Evolutionary conservation across 306 rosid species (phyloP).

Genomic region (barrel medic (Medicago truncatula)): DNA sequence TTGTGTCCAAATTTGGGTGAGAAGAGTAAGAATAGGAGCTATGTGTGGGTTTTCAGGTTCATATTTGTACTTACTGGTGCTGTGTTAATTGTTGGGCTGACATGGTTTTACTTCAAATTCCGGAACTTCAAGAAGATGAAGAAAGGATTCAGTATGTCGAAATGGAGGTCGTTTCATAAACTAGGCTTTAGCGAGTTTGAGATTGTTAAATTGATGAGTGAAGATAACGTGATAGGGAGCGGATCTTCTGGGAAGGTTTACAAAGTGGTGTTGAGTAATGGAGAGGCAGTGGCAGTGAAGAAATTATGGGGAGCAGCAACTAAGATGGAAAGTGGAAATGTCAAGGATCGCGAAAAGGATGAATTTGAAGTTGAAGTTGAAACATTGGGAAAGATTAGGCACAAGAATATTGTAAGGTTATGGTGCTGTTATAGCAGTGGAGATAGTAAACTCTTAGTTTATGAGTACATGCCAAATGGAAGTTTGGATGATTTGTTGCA

Average conservation of each 20-base stretch:
- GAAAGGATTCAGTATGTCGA: slow-evolving; percentile 50
- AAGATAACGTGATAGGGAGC: slow-evolving; percentile 70
- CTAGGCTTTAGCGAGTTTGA: slow-evolving; percentile 70
- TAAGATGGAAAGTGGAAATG: slow-evolving; percentile 44
- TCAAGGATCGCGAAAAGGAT: slow-evolving; percentile 52
- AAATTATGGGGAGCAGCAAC: slow-evolving; percentile 58
- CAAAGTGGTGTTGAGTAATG: slow-evolving; percentile 66
- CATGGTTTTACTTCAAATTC: slow-evolving; percentile 66
- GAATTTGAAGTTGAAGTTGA: slow-evolving; percentile 80
- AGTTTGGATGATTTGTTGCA: slow-evolving; percentile 75
- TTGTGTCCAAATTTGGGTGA: slow-evolving; percentile 50
- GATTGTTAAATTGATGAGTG: slow-evolving; percentile 60
- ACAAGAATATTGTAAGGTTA: slow-evolving; percentile 77
- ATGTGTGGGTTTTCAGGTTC: slow-evolving; percentile 56
- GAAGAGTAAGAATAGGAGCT: slow-evolving; percentile 48
- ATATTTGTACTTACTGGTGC: slow-evolving; percentile 63
- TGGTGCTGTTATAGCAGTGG: slow-evolving; percentile 79
- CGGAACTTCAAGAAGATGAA: slow-evolving; percentile 56
- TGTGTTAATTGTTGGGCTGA: slow-evolving; percentile 66
- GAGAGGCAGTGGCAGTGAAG: slow-evolving; percentile 80
- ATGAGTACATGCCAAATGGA: slow-evolving; percentile 90
- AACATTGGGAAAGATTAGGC: slow-evolving; percentile 80
- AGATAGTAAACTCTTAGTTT: slow-evolving; percentile 72
- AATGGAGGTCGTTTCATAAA: slow-evolving; percentile 82
- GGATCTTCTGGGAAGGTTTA: slow-evolving; percentile 89